phyloP scores from a whole-genome alignment of 2,329 filamentous ascomycete species.

The Penicillium corylophilum region DNA sequence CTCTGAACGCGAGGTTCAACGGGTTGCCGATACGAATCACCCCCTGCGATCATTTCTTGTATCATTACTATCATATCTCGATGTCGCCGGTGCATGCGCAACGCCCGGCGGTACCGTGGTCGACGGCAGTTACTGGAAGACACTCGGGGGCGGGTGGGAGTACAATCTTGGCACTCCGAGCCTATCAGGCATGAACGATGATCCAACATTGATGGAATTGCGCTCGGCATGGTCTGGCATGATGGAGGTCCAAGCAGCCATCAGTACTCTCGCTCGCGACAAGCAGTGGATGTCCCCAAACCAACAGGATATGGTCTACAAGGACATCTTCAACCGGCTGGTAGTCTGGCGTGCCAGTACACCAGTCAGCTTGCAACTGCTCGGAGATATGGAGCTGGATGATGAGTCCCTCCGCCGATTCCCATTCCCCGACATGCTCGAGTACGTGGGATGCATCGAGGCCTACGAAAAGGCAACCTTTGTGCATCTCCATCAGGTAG shows the following conservation, averaged over 20 bases:
- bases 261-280: slow-evolving; percentile 34
- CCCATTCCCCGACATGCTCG: slow-evolving; percentile 31
- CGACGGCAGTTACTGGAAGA: slow-evolving; percentile 41
- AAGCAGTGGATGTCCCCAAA: slow-evolving; percentile 32
- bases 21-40: slow-evolving; percentile 32
- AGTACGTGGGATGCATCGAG: slow-evolving; percentile 38
- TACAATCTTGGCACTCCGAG: slow-evolving; percentile 37
- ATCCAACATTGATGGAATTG: slow-evolving; percentile 27
- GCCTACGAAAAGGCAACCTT: slow-evolving; percentile 40
- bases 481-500: slow-evolving; percentile 34
- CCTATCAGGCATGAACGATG: slow-evolving; percentile 23
- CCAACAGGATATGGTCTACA: slow-evolving; percentile 32
- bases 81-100: slow-evolving; percentile 41
- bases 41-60: slow-evolving; percentile 40
- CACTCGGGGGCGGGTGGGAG: slow-evolving; percentile 39
- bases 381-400: slow-evolving; percentile 27
- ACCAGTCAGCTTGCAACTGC: slow-evolving; percentile 27
- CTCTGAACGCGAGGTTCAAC: slow-evolving; percentile 27
- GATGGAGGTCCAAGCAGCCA: slow-evolving; percentile 36
- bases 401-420: slow-evolving; percentile 29
- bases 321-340: slow-evolving; percentile 28
- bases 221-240: slow-evolving; percentile 33
- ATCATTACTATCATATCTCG: slow-evolving; percentile 41
- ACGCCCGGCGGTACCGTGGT: slow-evolving; percentile 39
- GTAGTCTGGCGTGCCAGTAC: slow-evolving; percentile 32